A percentile compares a stretch with the other conserved stretches of the same genome.
These are phyloP conservation scores for Penicillium ucsense DNA, from an alignment of 495 filamentous ascomycete species.

Conservation along the genomic window DNA sequence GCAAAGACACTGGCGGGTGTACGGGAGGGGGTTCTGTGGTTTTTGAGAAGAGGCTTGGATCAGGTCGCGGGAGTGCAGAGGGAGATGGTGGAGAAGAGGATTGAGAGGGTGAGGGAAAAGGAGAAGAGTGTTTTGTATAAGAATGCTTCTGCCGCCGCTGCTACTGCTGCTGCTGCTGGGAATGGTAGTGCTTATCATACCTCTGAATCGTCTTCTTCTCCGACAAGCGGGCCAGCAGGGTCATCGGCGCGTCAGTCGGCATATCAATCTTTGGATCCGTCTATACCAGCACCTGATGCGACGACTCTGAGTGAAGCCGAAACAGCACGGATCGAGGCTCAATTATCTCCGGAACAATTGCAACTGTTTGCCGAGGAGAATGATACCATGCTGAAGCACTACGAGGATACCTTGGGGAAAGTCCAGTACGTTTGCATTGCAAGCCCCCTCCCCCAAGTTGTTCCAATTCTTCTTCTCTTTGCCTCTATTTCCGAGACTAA, in stretches of 20 bases:
- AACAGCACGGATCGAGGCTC: conserved; percentile 42
- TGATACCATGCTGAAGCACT: conserved; percentile 81
- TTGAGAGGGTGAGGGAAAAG: conserved; percentile 78
- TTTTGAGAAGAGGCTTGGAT: conserved; percentile 63
- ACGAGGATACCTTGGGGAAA: conserved; percentile 84
- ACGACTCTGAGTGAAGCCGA: conserved; percentile 31
- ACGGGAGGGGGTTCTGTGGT: conserved; percentile 76
- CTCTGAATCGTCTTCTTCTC: too few species aligned
- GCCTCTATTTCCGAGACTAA: neutral
- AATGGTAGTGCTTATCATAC: neutral
- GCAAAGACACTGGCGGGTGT: conserved; percentile 49
- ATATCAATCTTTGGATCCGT: neutral
- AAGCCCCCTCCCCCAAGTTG: neutral
- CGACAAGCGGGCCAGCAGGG: too few species aligned
- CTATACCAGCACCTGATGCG: conserved; percentile 9
- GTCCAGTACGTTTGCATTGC: conserved; percentile 56
- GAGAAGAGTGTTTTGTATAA: conserved; percentile 80
- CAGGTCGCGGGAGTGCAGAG: conserved; percentile 67
- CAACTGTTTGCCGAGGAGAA: conserved; percentile 94
- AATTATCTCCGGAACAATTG: conserved; percentile 70
- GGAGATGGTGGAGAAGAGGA: conserved; percentile 80
- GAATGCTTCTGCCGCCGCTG: conserved; percentile 5
- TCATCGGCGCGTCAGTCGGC: too few species aligned
- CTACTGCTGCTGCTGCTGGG: neutral
- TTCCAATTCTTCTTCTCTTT: conserved; percentile 2